Conservation (phyloP, 2,329 filamentous ascomycete genomes). For the Sarocladium strictum region DNA sequence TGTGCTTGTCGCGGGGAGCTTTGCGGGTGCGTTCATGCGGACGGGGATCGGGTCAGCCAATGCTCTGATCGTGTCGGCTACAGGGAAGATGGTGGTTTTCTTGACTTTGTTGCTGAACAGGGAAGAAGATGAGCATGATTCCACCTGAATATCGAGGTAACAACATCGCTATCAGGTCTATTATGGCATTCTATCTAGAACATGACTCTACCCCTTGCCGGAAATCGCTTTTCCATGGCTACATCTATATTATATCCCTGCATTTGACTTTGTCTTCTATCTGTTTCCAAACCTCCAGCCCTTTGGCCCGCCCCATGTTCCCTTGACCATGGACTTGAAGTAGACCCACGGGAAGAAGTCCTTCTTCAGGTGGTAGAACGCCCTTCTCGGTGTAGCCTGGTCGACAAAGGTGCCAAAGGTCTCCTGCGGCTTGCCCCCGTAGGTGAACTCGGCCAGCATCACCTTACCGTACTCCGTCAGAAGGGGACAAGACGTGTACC, state of each 20-base stretch:
- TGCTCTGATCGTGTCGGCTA: neutral
- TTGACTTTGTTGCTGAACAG: neutral
- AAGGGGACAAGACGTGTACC: constrained; percentile 51
- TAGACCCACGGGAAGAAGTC: constrained; percentile 66
- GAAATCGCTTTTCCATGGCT: neutral
- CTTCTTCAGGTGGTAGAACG: constrained; percentile 59
- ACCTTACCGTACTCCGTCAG: constrained; percentile 55
- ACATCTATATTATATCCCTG: too few relatives aligned
- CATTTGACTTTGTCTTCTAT: neutral
- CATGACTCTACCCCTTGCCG: neutral
- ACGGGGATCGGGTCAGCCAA: neutral
- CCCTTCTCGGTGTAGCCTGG: constrained; percentile 46
- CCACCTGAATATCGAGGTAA: neutral
- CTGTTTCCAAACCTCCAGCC: constrained; percentile 31
- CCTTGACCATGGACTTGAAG: constrained; percentile 53
- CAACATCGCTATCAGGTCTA: neutral
- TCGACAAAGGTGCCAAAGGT: constrained; percentile 51
- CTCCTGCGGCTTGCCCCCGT: constrained; percentile 56
- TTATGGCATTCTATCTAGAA: neutral
- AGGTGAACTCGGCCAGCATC: constrained; percentile 60
- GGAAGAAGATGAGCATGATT: neutral
- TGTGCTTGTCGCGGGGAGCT: neutral
- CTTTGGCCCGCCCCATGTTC: constrained; percentile 55
- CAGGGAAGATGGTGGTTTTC: neutral
- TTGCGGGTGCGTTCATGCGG: neutral